Conservation (phyloP, 2,329 filamentous ascomycete species). For the Thelonectria blattea region DNA sequence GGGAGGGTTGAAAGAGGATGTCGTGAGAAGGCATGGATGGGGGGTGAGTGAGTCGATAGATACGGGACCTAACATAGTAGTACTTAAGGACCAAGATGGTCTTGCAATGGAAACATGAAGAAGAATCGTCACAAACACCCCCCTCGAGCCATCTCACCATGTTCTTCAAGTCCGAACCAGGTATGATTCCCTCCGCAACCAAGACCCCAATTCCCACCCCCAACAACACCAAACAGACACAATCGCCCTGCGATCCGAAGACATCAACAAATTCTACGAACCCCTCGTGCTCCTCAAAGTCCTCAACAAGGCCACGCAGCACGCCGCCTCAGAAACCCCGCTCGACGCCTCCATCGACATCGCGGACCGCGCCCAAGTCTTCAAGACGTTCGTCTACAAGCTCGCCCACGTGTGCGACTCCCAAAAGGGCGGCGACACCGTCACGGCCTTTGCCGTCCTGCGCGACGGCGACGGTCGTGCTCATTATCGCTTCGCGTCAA, state of each 20-base stretch:
- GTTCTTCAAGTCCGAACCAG: not conserved
- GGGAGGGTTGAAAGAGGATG: not conserved
- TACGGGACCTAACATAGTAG: no score
- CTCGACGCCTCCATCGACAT: conserved; percentile 16
- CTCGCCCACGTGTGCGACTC: conserved; percentile 24
- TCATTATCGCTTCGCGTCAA: conserved; percentile 38
- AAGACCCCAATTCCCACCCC: not conserved
- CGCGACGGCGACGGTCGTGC: conserved; percentile 23
- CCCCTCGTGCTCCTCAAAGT: conserved; percentile 17
- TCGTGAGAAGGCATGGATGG: not conserved
- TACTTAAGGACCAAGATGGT: no score
- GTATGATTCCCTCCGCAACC: not conserved
- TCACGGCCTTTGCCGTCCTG: conserved; percentile 35
- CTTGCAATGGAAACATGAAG: no score
- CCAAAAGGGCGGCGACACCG: conserved; percentile 12
- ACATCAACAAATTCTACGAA: conserved; percentile 21
- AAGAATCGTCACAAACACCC: not conserved
- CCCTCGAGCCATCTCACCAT: not conserved
- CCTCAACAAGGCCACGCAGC: conserved; percentile 4
- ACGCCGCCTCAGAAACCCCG: not conserved
- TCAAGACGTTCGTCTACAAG: conserved; percentile 25
- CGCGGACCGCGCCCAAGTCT: conserved; percentile 4
- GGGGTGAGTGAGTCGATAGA: no score
- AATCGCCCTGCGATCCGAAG: not conserved
- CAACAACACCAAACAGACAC: not conserved